phyloP scores from a whole-genome alignment of 1,139 yeast genomes.

The Geotrichum citri-aurantii region DNA sequence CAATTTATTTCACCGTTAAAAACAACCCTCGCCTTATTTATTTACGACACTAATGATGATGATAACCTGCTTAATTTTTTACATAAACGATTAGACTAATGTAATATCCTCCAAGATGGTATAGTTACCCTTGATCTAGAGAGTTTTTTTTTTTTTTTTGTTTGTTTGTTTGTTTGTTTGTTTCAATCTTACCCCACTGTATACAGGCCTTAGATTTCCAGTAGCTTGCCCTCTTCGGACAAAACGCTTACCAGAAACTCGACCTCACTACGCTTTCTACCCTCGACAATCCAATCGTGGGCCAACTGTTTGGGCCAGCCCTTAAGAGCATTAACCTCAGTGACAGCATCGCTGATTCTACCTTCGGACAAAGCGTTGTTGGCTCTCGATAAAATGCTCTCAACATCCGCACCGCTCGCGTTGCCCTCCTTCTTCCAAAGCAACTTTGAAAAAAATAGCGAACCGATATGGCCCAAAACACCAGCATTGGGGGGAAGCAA shows the following conservation, averaged over 20 bases:
- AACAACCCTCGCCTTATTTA: background rate
- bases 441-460: constrained; percentile 68
- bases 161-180: background rate
- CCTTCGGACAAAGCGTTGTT: constrained; percentile 70
- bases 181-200: background rate
- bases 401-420: constrained; percentile 73
- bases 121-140: background rate
- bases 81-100: constrained; percentile 2
- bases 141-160: background rate
- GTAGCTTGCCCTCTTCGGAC: constrained; percentile 44
- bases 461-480: constrained; percentile 81
- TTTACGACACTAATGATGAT: background rate
- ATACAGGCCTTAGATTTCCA: constrained; percentile 2
- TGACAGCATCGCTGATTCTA: constrained; percentile 80
- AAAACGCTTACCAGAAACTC: constrained; percentile 69
- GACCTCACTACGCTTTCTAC: constrained; percentile 82
- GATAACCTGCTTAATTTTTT: background rate
- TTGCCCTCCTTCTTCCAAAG: constrained; percentile 59
- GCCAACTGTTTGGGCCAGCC: constrained; percentile 94
- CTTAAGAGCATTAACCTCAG: constrained; percentile 80
- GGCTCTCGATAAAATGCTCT: constrained; percentile 82
- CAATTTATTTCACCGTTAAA: background rate
- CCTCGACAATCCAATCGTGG: constrained; percentile 83
- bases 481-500: constrained; percentile 94
- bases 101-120: background rate